phyloP scores from a whole-genome alignment of 176 grass and related monocot genomes.

The Triticum timopheevii region DNA sequence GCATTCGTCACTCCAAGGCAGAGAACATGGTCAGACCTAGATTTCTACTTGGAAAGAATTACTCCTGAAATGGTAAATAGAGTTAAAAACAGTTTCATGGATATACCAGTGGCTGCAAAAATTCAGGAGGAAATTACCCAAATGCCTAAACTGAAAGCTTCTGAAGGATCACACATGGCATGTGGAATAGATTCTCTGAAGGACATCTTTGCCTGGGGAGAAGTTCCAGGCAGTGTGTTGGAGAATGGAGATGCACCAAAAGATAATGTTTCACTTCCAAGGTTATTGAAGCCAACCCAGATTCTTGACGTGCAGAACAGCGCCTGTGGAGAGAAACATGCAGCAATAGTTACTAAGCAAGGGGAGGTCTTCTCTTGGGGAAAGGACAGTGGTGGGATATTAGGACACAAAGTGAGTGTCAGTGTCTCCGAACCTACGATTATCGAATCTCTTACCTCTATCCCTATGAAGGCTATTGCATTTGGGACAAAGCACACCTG shows the following conservation, averaged over 20 bases:
- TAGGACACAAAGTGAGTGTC: slow-evolving; percentile 67
- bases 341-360: slow-evolving; percentile 87
- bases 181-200: slow-evolving; percentile 53
- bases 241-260: slow-evolving; percentile 39
- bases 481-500: slow-evolving; percentile 80
- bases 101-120: slow-evolving; percentile 32
- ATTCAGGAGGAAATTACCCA: slow-evolving; percentile 41
- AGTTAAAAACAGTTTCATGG: slow-evolving; percentile 47
- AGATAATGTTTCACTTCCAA: slow-evolving; percentile 64
- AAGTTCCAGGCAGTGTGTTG: slow-evolving; percentile 47
- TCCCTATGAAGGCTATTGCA: slow-evolving; percentile 60
- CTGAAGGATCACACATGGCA: slow-evolving; percentile 37
- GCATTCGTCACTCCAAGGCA: slow-evolving; percentile 69
- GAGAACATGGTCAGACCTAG: slow-evolving; percentile 65
- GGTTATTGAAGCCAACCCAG: slow-evolving; percentile 63
- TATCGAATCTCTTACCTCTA: slow-evolving; percentile 67
- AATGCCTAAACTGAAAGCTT: slow-evolving; percentile 53
- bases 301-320: slow-evolving; percentile 71
- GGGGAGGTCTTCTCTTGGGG: slow-evolving; percentile 97
- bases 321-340: slow-evolving; percentile 75
- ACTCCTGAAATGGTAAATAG: slow-evolving; percentile 53
- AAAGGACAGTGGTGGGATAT: slow-evolving; percentile 63
- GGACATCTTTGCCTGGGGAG: slow-evolving; percentile 94
- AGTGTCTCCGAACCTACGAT: slow-evolving; percentile 57
- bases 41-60: slow-evolving; percentile 77